A percentile compares a stretch with the other conserved stretches of the same genome.
phyloP scores from a whole-genome alignment of 2,329 filamentous ascomycete genomes.

The Aspergillus awamori region DNA sequence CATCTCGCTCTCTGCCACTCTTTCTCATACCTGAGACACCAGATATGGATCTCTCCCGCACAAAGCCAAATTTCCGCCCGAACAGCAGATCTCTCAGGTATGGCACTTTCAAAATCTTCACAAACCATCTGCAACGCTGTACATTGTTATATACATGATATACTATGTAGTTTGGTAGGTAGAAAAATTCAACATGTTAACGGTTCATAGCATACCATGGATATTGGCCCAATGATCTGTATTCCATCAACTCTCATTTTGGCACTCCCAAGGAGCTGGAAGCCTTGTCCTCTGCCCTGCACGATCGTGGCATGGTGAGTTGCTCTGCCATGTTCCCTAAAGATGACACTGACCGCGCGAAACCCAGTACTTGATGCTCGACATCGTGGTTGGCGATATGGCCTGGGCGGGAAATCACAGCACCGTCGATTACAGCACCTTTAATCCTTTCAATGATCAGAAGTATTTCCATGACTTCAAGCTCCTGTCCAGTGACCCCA shows the following conservation, averaged over 20 bases:
- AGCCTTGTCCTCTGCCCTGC: conserved; percentile 58
- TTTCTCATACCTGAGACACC: neutral
- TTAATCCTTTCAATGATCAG: conserved; percentile 57
- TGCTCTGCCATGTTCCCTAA: neutral
- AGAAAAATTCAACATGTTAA: neutral
- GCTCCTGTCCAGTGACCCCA: conserved; percentile 51
- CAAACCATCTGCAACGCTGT: neutral
- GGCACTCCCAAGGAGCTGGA: conserved; percentile 63
- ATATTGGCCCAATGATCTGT: conserved; percentile 53
- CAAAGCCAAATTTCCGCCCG: neutral
- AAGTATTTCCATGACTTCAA: conserved; percentile 65
- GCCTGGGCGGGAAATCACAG: conserved; percentile 45
- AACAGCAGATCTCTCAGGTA: conserved; percentile 8
- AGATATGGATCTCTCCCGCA: conserved; percentile 8
- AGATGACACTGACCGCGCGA: neutral
- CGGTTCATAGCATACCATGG: conserved; percentile 43
- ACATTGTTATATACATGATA: neutral
- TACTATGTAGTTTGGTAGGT: neutral
- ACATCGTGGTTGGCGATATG: conserved; percentile 62
- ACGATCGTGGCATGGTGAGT: conserved; percentile 53
- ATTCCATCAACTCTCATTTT: conserved; percentile 57
- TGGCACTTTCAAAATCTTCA: neutral
- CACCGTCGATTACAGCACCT: conserved; percentile 54
- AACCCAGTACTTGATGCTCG: conserved; percentile 58
- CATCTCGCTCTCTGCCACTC: neutral